Conservation (phyloP, 2,329 filamentous ascomycete genomes). For the Stachybotrys chartarum region DNA sequence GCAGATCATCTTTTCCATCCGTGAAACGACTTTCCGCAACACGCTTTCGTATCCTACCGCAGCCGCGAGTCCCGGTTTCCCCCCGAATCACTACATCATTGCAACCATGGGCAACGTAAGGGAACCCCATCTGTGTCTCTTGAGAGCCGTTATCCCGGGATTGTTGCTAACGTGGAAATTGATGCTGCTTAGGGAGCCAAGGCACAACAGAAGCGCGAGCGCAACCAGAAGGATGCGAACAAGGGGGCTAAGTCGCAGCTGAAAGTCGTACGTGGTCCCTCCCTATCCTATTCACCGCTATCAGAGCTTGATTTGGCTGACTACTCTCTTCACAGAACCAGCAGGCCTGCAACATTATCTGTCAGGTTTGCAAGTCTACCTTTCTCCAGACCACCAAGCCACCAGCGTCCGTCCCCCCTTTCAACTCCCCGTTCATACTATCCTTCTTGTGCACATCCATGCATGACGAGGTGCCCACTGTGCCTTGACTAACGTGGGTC, state of each 20-base stretch:
- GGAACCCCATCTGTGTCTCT: background rate
- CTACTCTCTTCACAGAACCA: slow-evolving; percentile 48
- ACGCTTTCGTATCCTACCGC: background rate
- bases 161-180: slow-evolving; percentile 11
- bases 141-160: background rate
- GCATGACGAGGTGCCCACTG: slow-evolving; percentile 3
- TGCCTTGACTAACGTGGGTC: background rate
- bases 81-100: background rate
- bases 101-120: slow-evolving; percentile 29
- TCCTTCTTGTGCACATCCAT: background rate
- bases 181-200: slow-evolving; percentile 47
- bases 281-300: background rate
- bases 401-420: slow-evolving; percentile 48
- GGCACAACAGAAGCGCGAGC: slow-evolving; percentile 66
- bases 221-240: slow-evolving; percentile 53
- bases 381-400: slow-evolving; percentile 73
- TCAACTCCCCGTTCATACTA: background rate
- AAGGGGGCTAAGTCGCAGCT: slow-evolving; percentile 58
- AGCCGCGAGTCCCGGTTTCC: no score
- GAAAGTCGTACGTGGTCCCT: slow-evolving; percentile 49
- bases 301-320: slow-evolving; percentile 6
- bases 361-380: slow-evolving; percentile 67
- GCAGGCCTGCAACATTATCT: slow-evolving; percentile 69
- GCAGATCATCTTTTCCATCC: background rate
- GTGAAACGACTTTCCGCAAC: background rate